Base-by-base conservation (phyloP, 768 basidiomycete genomes). In the Panellus pusillus region DNA sequence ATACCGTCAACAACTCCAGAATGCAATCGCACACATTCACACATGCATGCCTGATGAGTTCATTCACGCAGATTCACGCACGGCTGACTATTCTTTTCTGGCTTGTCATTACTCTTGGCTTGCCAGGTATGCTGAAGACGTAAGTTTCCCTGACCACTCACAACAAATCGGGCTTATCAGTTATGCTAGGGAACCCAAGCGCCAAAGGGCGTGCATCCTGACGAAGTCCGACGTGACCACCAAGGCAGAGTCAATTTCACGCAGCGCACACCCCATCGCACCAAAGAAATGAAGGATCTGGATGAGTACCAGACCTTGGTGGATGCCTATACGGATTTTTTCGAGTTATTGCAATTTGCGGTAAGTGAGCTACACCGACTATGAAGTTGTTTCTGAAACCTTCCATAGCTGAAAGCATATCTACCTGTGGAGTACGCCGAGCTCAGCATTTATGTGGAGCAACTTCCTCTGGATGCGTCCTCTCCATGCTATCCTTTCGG, bases 401-500 rank as follows among this genome's bases (percentile, higher is more conserved):
- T 24, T 38, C 47, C 18, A 12, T 37, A 68, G 66, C 50, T 69
- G 1, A 36, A 62, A 28, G 29, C 60, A 13, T 18, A 62, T 8
- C 47, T 66, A 2, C 67, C 66, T 1, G 55, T 61, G 1, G 62
- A 63, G 2, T 64, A 54, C 32, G 44, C 61, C 12, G 36, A 55
- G 17, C 47, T 70, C 9, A 44, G 47, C 4, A 61, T 63, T 4
- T 66, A 44, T 28, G 54, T 55, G 1, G 57, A 65, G 4, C 35
- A 36, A 11, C 63, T 61, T 2, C 69, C 67, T 6, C 36, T 51
- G 11, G 56, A 61, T 12, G 57, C 47, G 4, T 40, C 52, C 1
- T 57, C 61, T 3, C 61, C 63, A 2, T 55, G 52, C 0, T 58
- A 64, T 38, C 68, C 67, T 1, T 70, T 69, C 19, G 52, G 52